Evolutionary conservation across 352 stramenopile species (phyloP), one percentile per base, ranked within the genome.

Genomic region (Pythium dissotocum): DNA sequence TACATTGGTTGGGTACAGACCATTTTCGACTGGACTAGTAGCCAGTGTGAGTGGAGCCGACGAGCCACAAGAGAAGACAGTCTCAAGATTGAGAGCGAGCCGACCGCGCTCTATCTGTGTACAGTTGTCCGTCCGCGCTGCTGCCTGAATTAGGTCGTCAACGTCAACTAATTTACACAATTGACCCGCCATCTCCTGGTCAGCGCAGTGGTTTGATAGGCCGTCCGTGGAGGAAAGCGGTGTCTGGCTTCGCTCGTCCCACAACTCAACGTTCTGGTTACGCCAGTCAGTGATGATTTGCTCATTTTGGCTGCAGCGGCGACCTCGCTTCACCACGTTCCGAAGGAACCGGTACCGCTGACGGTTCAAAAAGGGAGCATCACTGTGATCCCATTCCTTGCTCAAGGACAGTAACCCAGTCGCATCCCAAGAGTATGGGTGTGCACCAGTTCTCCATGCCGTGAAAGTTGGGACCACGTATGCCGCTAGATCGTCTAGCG

Each of bases 231-330:
- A 38, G 5, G 33, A 4, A 38, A 9, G 5, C 33, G 9, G 4
- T 4, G 33, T 9, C 4, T 38, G 33, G 33, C 5, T 9, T 38
- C 9, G 33, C 33, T 61, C 51, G 35, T 61, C 55, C 52, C 52
- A 60, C 18, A 61, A 16, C 30, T 67, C 51, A 18, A 51, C 51
- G n/a, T 59, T 58, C 51, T 49, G 61, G 44, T 61, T 61, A 16
- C 51, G 13, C 61, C 61, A 67, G 26, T 67, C 61, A 1, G 61
- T 56, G 2, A 67, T 8, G 4, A 61, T 61, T 14, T 7, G 18
- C 26, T 67, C 61, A 24, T 48, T 42, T 10, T 6, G 16, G n/a
- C 13, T 57, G 7, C 7, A 48, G 1, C 61, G 21, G 24, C 55
- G 52, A 6, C 51, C 52, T 8, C 61, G 40, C 26, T 48, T 38